These are phyloP conservation scores for Chimonanthus salicifolius DNA, from an alignment of 164 flowering plant species.

Conservation along the genomic window DNA sequence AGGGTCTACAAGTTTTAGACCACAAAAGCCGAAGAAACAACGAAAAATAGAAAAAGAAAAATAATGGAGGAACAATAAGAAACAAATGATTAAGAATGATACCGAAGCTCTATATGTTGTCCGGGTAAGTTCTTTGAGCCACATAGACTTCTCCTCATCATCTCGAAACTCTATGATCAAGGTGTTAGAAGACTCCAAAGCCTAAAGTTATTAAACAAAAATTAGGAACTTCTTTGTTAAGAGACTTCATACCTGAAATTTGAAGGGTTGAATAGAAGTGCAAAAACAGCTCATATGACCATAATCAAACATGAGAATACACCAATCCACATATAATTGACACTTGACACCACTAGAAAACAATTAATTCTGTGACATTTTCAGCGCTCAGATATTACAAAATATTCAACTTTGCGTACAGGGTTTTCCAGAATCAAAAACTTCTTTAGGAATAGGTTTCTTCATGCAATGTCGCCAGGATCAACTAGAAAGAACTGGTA, in stretches of 20 bases:
- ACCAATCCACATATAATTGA: not conserved
- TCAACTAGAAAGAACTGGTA: not conserved
- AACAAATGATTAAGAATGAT: conserved; percentile 7
- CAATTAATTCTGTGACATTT: too few relatives aligned
- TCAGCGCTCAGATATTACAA: too few relatives aligned
- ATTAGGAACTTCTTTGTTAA: too few relatives aligned
- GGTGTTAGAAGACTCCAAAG: conserved; percentile 83
- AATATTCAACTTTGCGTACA: too few relatives aligned
- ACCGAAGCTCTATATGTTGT: conserved; percentile 96
- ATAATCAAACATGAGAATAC: not conserved
- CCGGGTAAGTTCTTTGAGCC: conserved; percentile 76
- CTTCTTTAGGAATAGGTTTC: not conserved
- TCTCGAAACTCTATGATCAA: conserved; percentile 67
- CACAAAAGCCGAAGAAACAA: too few relatives aligned
- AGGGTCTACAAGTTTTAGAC: not conserved
- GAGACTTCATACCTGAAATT: not conserved
- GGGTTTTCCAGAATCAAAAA: not conserved
- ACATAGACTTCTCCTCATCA: conserved; percentile 60
- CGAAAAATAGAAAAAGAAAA: not conserved
- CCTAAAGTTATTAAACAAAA: conserved; percentile 33
- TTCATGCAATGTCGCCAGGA: not conserved
- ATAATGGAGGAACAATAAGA: not conserved
- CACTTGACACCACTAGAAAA: not conserved
- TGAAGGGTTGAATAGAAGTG: not conserved
- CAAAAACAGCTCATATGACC: not conserved